phyloP scores from a whole-genome alignment of 768 basidiomycete genomes.

The Lactarius sp. region DNA sequence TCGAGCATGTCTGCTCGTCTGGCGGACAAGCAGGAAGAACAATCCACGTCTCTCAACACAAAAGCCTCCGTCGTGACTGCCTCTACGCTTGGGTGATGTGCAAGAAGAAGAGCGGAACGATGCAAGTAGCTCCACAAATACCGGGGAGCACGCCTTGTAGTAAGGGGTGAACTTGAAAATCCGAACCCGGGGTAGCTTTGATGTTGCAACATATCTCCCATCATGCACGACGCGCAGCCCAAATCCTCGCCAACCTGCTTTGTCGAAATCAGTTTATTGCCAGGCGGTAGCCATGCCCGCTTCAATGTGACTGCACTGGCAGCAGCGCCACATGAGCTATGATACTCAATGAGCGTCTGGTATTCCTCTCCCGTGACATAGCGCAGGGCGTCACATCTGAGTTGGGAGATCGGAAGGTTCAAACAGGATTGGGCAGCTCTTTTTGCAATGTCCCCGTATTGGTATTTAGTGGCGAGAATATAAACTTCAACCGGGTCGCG shows the following conservation, averaged over 20 bases:
- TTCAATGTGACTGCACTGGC: conserved; percentile 8
- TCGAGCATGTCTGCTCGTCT: conserved; percentile 6
- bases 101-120: conserved; percentile 10
- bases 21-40: background rate
- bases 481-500: conserved; percentile 18
- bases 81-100: conserved; percentile 1
- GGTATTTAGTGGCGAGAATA: conserved; percentile 1
- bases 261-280: background rate
- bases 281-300: background rate
- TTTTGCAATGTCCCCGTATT: background rate
- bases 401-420: background rate
- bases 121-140: conserved; percentile 16
- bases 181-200: no score
- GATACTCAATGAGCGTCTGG: conserved; percentile 7
- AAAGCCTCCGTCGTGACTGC: background rate
- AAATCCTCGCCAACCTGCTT: background rate
- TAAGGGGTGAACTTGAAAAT: no score
- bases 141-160: background rate
- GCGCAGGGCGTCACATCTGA: conserved; percentile 1
- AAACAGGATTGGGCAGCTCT: conserved; percentile 1
- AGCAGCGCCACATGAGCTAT: conserved; percentile 3
- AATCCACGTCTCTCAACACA: conserved; percentile 1
- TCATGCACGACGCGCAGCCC: background rate
- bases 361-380: conserved; percentile 11
- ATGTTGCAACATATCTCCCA: background rate